Base-by-base conservation (phyloP, 1,284 basidiomycete genomes). In the Clitocybe nebularis region DNA sequence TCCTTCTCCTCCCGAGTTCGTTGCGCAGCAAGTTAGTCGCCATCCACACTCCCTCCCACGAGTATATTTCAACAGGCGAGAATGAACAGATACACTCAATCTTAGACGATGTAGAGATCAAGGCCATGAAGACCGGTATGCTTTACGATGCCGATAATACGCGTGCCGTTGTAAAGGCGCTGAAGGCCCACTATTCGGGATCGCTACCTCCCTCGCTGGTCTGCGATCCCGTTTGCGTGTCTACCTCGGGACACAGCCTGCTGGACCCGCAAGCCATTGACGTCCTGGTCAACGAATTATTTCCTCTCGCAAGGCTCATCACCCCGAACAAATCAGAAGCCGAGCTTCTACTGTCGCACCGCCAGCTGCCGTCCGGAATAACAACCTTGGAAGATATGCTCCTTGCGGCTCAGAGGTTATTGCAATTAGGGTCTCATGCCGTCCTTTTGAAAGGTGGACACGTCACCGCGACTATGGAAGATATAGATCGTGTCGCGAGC, bases 401-500 rank as follows among this genome's bases (percentile, higher is more conserved):
- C 13, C 38, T 49, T 1, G 82, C 84, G 0, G 83, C 84, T 0
- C 60, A 66, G 36, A 61, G 64, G 32, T 67, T 95, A 1, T 63
- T 75, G 0, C 49, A 43, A 0, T 59, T 78, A 2, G 83, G 81
- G 0, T 62, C 76, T 0, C 59, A 66, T 3, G 79, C 81, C 0
- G 83, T 92, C 0, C 72, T 97, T 2, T 64, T 97, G 47, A 98
- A 97, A 59, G 94, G 94, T 5, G 94, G 94, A 0, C 94, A 97
- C 57, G 57, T 89, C 4, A 62, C 64, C 0, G 62, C 76, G 0
- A 66, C 63, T 0, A 39, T 72, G 8, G 51, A 58, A 0, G 78
- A 84, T 33, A 67, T 88, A 14, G 48, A 59, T 8, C 21, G 50
- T 2, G 42, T 75, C 0, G 46, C 52, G 3, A 30, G 45, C 0